Evolutionary conservation across 768 basidiomycete species (phyloP), one percentile per base, ranked within the genome.

Genomic region (Sporobolomyces phaffii): DNA sequence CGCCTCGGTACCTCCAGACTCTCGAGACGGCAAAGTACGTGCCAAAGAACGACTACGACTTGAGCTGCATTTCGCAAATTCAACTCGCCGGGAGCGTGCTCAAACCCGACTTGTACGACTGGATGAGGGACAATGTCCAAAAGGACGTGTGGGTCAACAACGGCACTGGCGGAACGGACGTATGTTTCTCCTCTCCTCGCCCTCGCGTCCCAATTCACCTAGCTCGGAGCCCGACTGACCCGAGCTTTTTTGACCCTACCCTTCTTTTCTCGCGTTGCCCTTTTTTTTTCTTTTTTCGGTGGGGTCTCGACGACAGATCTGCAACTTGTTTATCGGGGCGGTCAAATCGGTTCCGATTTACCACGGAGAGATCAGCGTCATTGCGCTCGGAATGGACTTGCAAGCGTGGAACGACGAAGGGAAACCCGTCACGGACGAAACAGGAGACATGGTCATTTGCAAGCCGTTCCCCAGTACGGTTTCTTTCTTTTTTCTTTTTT

Each of bases 1-100:
- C 87, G 76, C 89, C 89, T 28, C 90, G 90, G 77, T 90, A 88
- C 76, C 81, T 91, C 52, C 87, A 90, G 75, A 60, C 56, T 10
- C 60, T 67, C 26, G 72, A 89, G 85, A 88, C 86, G 81, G 34
- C 43, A 9, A 77, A 78, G 31, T 89, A 90, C 78, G 81, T 80
- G 53, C 88, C 88, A 41, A 81, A 83, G 58, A 81, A 84, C 67
- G 80, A 85, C 66, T 68, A 40, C 57, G 75, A 78, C 38, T 79
- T 90, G 28, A 76, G 76, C 26, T 82, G 82, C 5, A 78, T 90
- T 44, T 81, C 84, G 56, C 86, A 88, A 73, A 86, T 91, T 56
- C 86, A 89, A 75, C 87, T 86, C 15, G 90, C 89, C 9, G 89
- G 89, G 2, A 88, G 86, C 28, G 89, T 89, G 20, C 80, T 90